Conservation (phyloP, 75 land plant genomes). For the Adiantum capillusveneris region DNA sequence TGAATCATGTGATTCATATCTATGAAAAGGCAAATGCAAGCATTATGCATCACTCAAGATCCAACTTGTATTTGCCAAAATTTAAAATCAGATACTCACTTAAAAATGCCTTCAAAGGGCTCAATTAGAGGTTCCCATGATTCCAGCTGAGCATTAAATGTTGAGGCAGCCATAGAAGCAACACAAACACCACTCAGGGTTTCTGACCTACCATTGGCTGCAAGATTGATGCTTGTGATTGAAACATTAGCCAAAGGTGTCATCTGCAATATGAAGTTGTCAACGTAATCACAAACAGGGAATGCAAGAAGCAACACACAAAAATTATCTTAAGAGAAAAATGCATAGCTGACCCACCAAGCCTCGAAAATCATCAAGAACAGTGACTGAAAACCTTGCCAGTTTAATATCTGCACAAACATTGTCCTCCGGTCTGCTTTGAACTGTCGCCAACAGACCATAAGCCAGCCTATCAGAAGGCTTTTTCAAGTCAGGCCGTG, state of each 20-base stretch:
- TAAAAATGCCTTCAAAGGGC: slow-evolving; percentile 96
- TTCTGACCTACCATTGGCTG: slow-evolving; percentile 84
- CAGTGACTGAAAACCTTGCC: slow-evolving; percentile 56
- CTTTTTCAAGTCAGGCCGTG: slow-evolving; percentile 73
- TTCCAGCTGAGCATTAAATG: slow-evolving; percentile 85
- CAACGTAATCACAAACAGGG: slow-evolving; percentile 5
- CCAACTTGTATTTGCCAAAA: neutral
- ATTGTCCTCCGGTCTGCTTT: slow-evolving; percentile 62
- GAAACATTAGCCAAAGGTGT: slow-evolving; percentile 81
- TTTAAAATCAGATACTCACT: slow-evolving; percentile 41
- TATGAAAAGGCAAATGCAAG: slow-evolving; percentile 14
- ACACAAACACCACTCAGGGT: slow-evolving; percentile 80
- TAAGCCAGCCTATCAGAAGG: slow-evolving; percentile 84
- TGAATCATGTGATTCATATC: slow-evolving; percentile 79
- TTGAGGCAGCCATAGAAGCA: slow-evolving; percentile 88
- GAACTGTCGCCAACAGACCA: slow-evolving; percentile 54
- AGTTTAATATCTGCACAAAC: slow-evolving; percentile 78
- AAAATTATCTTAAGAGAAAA: too few species aligned
- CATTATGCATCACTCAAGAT: neutral
- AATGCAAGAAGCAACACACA: neutral
- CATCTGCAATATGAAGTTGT: too few species aligned
- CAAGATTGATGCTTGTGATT: slow-evolving; percentile 75
- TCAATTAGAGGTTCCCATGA: slow-evolving; percentile 98
- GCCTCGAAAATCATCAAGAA: slow-evolving; percentile 73
- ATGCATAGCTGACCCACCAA: slow-evolving; percentile 36